Evolutionary conservation across 352 stramenopile genomes (phyloP).

Genomic region (Pythium phragmitis): DNA sequence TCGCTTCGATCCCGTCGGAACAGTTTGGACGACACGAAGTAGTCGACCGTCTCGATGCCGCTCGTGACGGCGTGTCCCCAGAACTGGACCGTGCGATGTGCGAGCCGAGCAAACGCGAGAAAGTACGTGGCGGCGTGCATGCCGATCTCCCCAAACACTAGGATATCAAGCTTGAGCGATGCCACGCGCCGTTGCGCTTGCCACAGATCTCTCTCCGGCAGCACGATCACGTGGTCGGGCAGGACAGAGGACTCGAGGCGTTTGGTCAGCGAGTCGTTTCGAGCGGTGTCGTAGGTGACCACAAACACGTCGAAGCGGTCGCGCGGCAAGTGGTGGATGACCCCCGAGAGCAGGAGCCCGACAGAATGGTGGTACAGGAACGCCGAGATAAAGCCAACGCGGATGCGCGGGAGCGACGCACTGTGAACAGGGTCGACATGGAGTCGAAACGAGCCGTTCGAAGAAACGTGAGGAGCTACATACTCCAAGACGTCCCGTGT

Average conservation of each 20-base stretch:
- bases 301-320: constrained; percentile 34
- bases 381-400: constrained; percentile 50
- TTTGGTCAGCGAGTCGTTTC: constrained; percentile 25
- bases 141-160: constrained; percentile 66
- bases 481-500: constrained; percentile 23
- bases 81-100: constrained; percentile 44
- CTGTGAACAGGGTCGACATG: background rate
- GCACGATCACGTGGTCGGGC: constrained; percentile 5
- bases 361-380: constrained; percentile 63
- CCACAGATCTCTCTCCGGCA: constrained; percentile 26
- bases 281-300: constrained; percentile 21
- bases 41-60: constrained; percentile 54
- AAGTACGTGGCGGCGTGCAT: constrained; percentile 61
- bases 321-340: constrained; percentile 32
- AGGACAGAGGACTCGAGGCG: constrained; percentile 8
- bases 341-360: constrained; percentile 43
- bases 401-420: constrained; percentile 24
- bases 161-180: constrained; percentile 45
- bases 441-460: background rate
- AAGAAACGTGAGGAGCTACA: constrained; percentile 28
- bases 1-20: constrained; percentile 26
- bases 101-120: constrained; percentile 48
- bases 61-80: constrained; percentile 66
- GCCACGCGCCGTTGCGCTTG: constrained; percentile 33
- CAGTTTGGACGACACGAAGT: constrained; percentile 55